These are phyloP conservation scores for Phoma sp. DNA, from an alignment of 2,329 filamentous ascomycete genomes.

Conservation along the genomic window DNA sequence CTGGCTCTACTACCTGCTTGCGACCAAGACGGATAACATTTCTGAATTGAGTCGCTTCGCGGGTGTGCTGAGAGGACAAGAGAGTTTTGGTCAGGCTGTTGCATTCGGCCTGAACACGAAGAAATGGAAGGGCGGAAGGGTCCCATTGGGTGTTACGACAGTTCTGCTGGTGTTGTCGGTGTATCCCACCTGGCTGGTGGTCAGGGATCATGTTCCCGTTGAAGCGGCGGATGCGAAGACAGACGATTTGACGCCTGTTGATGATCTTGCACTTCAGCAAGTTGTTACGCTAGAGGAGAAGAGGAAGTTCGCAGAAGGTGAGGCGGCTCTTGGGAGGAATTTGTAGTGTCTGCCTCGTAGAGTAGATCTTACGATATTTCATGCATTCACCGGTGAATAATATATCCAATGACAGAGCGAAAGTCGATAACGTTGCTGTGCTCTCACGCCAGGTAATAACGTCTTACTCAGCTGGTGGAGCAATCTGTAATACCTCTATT, in stretches of 20 bases:
- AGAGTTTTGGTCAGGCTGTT: slow-evolving; percentile 54
- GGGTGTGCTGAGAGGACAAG: slow-evolving; percentile 53
- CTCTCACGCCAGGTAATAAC: background rate
- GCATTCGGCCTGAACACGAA: slow-evolving; percentile 53
- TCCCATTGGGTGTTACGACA: slow-evolving; percentile 52
- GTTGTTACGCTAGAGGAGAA: slow-evolving; percentile 17
- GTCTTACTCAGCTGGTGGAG: background rate
- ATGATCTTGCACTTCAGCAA: slow-evolving; percentile 5
- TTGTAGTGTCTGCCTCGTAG: background rate
- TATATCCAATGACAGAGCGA: too few species aligned
- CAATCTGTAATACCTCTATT: background rate
- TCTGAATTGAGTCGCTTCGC: slow-evolving; percentile 56
- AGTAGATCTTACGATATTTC: too few species aligned
- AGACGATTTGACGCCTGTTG: background rate
- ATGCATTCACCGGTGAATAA: too few species aligned
- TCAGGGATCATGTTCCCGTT: slow-evolving; percentile 38
- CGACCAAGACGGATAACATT: slow-evolving; percentile 62
- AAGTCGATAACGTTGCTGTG: background rate
- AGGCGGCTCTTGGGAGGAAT: slow-evolving; percentile 17
- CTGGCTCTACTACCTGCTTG: slow-evolving; percentile 63
- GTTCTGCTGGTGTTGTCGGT: slow-evolving; percentile 33
- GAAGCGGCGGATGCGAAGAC: slow-evolving; percentile 18
- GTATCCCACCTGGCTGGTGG: slow-evolving; percentile 40
- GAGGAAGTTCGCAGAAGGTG: slow-evolving; percentile 18
- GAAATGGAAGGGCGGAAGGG: slow-evolving; percentile 52